Evolutionary conservation across 1,139 yeast genomes (phyloP).

Genomic region (Kodamaea alishanica): DNA sequence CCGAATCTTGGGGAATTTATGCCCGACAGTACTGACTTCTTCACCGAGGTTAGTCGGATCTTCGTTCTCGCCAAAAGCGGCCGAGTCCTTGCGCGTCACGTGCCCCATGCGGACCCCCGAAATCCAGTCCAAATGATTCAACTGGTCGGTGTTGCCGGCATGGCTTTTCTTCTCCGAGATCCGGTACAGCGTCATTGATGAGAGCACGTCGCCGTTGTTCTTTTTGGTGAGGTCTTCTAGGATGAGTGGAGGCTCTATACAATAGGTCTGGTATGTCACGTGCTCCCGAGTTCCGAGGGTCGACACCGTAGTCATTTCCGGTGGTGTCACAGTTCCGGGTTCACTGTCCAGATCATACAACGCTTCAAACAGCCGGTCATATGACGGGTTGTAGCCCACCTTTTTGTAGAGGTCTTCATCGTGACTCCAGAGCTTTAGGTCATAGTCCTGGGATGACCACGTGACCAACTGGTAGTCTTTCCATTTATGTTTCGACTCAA

Average conservation of each 20-base stretch:
- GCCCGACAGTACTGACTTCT: conserved; percentile 86
- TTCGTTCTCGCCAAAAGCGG: conserved; percentile 30
- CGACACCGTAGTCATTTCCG: background rate
- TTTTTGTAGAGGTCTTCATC: conserved; percentile 55
- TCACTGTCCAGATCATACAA: conserved; percentile 22
- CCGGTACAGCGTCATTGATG: conserved; percentile 33
- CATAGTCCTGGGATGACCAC: conserved; percentile 84
- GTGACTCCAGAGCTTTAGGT: conserved; percentile 79
- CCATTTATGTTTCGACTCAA: conserved; percentile 51
- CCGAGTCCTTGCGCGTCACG: conserved; percentile 19
- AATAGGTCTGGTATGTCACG: conserved; percentile 31
- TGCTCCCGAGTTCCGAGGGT: too few species aligned
- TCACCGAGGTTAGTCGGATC: conserved; percentile 78
- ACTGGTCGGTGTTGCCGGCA: conserved; percentile 29
- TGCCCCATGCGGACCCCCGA: conserved; percentile 82
- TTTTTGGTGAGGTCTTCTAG: conserved; percentile 32
- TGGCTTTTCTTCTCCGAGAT: conserved; percentile 31
- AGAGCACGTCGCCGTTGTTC: conserved; percentile 35
- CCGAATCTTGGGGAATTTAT: conserved; percentile 79
- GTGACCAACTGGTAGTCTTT: conserved; percentile 86
- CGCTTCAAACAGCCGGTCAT: conserved; percentile 26
- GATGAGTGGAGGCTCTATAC: conserved; percentile 38
- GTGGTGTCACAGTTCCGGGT: conserved; percentile 1
- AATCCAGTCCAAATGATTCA: conserved; percentile 84
- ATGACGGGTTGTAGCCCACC: conserved; percentile 51